phyloP scores from a whole-genome alignment of 139 green algal genomes.

The Chlamydomonas urium region DNA sequence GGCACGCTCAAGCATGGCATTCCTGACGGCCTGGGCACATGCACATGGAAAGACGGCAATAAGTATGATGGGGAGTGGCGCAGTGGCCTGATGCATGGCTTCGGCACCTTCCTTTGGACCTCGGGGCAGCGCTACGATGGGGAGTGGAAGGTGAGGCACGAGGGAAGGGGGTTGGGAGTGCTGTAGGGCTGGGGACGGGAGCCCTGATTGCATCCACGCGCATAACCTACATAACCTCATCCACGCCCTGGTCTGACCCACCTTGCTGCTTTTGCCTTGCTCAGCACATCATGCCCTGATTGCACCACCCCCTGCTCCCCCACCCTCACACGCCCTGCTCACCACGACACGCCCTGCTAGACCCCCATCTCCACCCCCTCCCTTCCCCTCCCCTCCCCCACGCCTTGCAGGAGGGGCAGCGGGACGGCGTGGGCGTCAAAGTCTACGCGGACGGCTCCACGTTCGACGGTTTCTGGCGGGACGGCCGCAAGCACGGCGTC shows the following conservation, averaged over 20 bases:
- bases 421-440: conserved; percentile 79
- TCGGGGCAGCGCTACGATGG: conserved; percentile 86
- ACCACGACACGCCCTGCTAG: too few species aligned
- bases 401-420: conserved; percentile 48
- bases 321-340: too few species aligned
- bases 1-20: conserved; percentile 42
- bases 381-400: not conserved
- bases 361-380: not conserved
- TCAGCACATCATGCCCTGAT: not conserved
- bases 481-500: conserved; percentile 77
- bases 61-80: conserved; percentile 86
- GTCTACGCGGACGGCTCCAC: conserved; percentile 76
- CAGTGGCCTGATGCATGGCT: conserved; percentile 79
- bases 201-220: not conserved
- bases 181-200: too few species aligned
- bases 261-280: not conserved
- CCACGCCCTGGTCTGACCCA: not conserved
- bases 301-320: not conserved
- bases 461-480: conserved; percentile 82
- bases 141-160: conserved; percentile 73
- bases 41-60: conserved; percentile 67
- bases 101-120: conserved; percentile 85
- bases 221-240: not conserved
- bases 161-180: too few species aligned
- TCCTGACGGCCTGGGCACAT: conserved; percentile 49